These are phyloP conservation scores for Pholiota microspora DNA, from an alignment of 768 basidiomycete genomes.

Conservation along the genomic window DNA sequence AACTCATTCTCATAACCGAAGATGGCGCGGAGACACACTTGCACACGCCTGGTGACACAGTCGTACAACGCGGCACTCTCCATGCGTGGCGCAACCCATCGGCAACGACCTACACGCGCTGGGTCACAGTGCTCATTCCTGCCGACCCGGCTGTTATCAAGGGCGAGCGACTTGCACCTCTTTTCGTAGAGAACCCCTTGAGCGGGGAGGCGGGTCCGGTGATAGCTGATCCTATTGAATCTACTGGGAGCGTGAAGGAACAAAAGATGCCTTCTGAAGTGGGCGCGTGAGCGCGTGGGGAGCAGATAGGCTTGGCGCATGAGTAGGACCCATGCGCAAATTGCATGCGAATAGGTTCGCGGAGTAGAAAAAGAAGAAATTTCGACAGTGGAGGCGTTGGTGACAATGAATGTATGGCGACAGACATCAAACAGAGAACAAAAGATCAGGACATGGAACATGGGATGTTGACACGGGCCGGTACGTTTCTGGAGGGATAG, in stretches of 20 bases:
- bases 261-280: not conserved
- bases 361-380: not conserved
- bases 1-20: conserved; percentile 53
- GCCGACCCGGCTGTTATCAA: conserved; percentile 51
- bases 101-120: conserved; percentile 42
- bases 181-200: conserved; percentile 14
- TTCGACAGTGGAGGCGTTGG: too few relatives aligned
- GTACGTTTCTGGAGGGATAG: not conserved
- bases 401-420: not conserved
- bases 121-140: conserved; percentile 51
- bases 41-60: conserved; percentile 53
- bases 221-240: not conserved
- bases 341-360: too few relatives aligned
- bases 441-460: not conserved
- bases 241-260: not conserved
- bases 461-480: not conserved
- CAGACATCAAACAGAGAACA: not conserved
- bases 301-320: not conserved
- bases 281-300: not conserved
- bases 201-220: not conserved
- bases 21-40: conserved; percentile 53
- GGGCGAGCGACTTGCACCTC: conserved; percentile 38
- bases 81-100: conserved; percentile 65
- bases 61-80: conserved; percentile 56
- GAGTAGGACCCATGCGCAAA: not conserved